Percentiles rank a stretch among this genome's conserved stretches.
Conservation (phyloP, 768 basidiomycete genomes). For the Boletus insuetus region DNA sequence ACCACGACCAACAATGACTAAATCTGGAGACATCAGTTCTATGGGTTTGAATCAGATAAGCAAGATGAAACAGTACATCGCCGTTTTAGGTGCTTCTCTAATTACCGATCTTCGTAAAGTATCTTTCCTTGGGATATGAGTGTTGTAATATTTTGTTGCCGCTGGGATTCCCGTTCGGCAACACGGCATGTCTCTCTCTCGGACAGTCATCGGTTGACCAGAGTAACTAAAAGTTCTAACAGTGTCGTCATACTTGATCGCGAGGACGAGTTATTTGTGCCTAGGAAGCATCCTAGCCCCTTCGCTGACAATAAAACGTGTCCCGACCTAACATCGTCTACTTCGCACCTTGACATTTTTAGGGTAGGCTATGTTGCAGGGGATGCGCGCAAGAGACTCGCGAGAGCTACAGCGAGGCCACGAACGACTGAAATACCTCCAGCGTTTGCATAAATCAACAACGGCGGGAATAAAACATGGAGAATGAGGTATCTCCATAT, state of each 20-base stretch:
- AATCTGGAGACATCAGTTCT: slow-evolving; percentile 34
- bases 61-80: slow-evolving; percentile 37
- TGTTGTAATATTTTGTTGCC: slow-evolving; percentile 55
- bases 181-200: slow-evolving; percentile 74
- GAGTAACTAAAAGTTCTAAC: slow-evolving; percentile 69
- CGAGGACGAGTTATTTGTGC: slow-evolving; percentile 66
- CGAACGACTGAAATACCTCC: slow-evolving; percentile 84
- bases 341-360: slow-evolving; percentile 59
- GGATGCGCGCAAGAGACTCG: slow-evolving; percentile 27
- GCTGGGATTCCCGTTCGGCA: slow-evolving; percentile 65
- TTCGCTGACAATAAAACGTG: slow-evolving; percentile 78
- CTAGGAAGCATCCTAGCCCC: slow-evolving; percentile 75
- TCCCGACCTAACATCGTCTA: slow-evolving; percentile 88
- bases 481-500: slow-evolving; percentile 84
- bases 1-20: slow-evolving; percentile 48
- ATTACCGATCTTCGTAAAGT: slow-evolving; percentile 71
- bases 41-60: too few relatives aligned
- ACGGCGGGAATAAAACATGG: slow-evolving; percentile 76
- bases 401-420: slow-evolving; percentile 71
- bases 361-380: neutral
- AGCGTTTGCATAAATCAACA: slow-evolving; percentile 71
- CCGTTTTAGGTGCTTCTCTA: slow-evolving; percentile 66
- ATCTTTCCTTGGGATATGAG: slow-evolving; percentile 63
- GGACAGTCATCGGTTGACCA: slow-evolving; percentile 79
- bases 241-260: slow-evolving; percentile 74